Evolutionary conservation across 2,329 filamentous ascomycete genomes (phyloP).

Genomic region (Pseudogymnoascus sp.): DNA sequence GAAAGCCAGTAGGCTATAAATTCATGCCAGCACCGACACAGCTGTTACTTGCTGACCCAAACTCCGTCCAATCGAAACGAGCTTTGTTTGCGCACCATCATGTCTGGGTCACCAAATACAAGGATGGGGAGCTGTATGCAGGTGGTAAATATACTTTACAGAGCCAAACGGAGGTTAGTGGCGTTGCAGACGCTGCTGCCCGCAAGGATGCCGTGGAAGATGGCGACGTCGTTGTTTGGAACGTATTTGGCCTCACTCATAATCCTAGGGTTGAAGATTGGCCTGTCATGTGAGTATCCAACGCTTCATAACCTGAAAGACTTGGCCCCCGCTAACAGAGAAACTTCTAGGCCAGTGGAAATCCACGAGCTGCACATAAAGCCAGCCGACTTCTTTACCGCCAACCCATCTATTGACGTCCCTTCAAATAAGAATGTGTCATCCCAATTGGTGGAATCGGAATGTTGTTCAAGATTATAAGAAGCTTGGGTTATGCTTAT

Average conservation of each 20-base stretch:
- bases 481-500: neutral
- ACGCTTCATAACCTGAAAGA: neutral
- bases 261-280: conserved; percentile 86
- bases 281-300: conserved; percentile 60
- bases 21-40: conserved; percentile 79
- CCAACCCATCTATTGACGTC: conserved; percentile 49
- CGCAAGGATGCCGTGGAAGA: conserved; percentile 84
- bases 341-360: conserved; percentile 50
- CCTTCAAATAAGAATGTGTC: conserved; percentile 52
- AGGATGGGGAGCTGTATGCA: conserved; percentile 33
- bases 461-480: neutral
- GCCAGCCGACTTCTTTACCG: conserved; percentile 49
- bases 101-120: conserved; percentile 82
- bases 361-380: conserved; percentile 67
- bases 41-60: conserved; percentile 67
- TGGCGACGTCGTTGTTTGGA: conserved; percentile 82
- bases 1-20: conserved; percentile 79
- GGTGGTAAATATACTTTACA: conserved; percentile 28
- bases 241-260: conserved; percentile 83
- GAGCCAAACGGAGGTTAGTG: conserved; percentile 20
- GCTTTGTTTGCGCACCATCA: conserved; percentile 82
- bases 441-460: conserved; percentile 10
- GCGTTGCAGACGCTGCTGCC: conserved; percentile 58
- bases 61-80: conserved; percentile 80
- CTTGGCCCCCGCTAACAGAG: neutral